These are phyloP conservation scores for Priceomyces castillae DNA, from an alignment of 805 yeast species.

Conservation along the genomic window DNA sequence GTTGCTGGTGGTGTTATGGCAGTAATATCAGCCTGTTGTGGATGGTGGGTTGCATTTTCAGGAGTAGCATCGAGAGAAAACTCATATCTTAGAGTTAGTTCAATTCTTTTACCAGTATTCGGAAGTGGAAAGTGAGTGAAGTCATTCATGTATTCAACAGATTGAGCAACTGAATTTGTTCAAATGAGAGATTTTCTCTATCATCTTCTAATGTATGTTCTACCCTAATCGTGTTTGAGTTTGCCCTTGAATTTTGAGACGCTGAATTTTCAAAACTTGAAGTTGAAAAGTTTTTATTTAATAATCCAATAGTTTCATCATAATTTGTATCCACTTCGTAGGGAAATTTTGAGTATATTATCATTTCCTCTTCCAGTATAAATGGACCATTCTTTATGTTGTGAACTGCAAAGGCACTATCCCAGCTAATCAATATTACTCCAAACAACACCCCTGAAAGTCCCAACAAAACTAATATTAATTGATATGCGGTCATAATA, in stretches of 20 bases:
- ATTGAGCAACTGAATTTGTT: constrained; percentile 49
- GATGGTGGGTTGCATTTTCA: constrained; percentile 60
- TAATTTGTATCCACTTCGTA: constrained; percentile 5
- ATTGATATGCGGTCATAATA: constrained; percentile 45
- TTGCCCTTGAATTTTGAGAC: constrained; percentile 6
- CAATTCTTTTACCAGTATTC: constrained; percentile 35
- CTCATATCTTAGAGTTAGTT: constrained; percentile 51
- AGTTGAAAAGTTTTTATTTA: constrained; percentile 2
- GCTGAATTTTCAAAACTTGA: constrained; percentile 7
- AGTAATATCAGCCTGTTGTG: constrained; percentile 49
- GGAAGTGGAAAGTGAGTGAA: not conserved
- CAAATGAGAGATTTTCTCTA: constrained; percentile 46
- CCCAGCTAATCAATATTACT: constrained; percentile 64
- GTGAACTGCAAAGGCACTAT: constrained; percentile 27
- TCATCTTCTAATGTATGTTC: constrained; percentile 9
- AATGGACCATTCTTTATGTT: constrained; percentile 10
- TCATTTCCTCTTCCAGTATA: constrained; percentile 11
- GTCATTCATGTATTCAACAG: constrained; percentile 33
- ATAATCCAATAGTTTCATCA: constrained; percentile 7
- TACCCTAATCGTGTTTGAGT: constrained; percentile 3
- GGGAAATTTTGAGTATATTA: constrained; percentile 15
- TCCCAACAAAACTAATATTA: constrained; percentile 45
- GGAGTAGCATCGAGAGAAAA: constrained; percentile 57
- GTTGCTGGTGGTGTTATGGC: constrained; percentile 63
- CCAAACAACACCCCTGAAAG: constrained; percentile 59